A percentile compares a stretch with the other conserved stretches of the same genome.
Conservation (phyloP, 495 filamentous ascomycete genomes). For the Podospora pseudopauciseta region DNA sequence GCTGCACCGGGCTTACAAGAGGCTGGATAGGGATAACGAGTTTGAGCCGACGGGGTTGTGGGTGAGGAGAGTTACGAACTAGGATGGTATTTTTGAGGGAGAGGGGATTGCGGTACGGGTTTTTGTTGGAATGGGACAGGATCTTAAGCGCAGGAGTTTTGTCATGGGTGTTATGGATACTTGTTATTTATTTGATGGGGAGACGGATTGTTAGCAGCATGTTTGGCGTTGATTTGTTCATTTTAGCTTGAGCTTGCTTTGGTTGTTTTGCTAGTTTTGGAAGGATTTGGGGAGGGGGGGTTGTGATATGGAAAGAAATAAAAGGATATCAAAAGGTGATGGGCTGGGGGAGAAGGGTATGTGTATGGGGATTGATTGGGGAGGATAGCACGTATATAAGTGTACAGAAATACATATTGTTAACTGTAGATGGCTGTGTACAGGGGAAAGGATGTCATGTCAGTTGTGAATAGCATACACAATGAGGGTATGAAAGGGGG, state of each 20-base stretch:
- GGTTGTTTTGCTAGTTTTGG: not conserved
- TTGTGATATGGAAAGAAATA: not conserved
- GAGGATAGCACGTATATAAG: not conserved
- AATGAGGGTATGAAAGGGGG: too few species aligned
- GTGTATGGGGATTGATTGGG: too few species aligned
- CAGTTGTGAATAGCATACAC: not conserved
- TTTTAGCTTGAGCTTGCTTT: not conserved
- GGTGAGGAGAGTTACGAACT: conserved; percentile 63
- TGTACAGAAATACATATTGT: not conserved
- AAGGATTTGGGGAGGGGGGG: not conserved
- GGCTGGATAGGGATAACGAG: conserved; percentile 58
- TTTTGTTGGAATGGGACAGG: not conserved
- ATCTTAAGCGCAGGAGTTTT: not conserved
- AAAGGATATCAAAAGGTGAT: not conserved
- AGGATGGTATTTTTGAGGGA: not conserved
- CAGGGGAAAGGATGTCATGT: not conserved
- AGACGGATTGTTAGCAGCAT: not conserved
- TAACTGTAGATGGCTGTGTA: not conserved
- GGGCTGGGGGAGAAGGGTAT: not conserved
- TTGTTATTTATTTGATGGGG: not conserved
- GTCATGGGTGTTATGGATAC: not conserved
- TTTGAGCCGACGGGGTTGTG: conserved; percentile 73
- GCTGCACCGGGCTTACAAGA: conserved; percentile 75
- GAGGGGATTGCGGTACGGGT: not conserved
- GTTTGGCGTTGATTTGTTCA: not conserved